These are phyloP conservation scores for Corrigiola litoralis DNA, from an alignment of 179 eudicot genomes.

Conservation along the genomic window DNA sequence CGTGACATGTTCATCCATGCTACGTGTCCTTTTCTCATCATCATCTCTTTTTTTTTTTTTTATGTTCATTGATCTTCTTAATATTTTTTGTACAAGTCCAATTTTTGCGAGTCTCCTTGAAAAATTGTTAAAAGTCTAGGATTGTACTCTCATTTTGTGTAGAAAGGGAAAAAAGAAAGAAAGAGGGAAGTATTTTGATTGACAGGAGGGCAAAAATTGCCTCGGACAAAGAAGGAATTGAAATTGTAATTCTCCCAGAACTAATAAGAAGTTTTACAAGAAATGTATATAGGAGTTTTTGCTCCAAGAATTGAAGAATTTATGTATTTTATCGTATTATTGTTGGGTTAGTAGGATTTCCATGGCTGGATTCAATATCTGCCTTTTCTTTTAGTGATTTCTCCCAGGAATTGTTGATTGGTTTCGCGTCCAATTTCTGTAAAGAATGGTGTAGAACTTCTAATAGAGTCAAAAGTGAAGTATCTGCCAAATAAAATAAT, in stretches of 20 bases:
- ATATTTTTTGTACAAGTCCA: not conserved
- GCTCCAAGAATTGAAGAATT: too few species aligned
- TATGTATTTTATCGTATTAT: too few species aligned
- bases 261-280: too few species aligned
- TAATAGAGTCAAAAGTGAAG: too few species aligned
- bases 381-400: too few species aligned
- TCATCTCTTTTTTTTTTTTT: not conserved
- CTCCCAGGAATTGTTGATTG: too few species aligned
- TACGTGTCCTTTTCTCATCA: not conserved
- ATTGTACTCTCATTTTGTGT: constrained; percentile 8
- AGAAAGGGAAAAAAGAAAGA: not conserved
- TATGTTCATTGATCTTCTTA: not conserved
- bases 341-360: too few species aligned
- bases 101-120: constrained; percentile 11
- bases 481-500: too few species aligned
- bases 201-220: constrained; percentile 14
- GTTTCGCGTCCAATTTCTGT: too few species aligned
- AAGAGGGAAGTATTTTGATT: not conserved
- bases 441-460: too few species aligned
- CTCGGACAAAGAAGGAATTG: not conserved
- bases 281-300: too few species aligned
- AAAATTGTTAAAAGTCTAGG: constrained; percentile 4
- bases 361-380: too few species aligned
- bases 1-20: constrained; percentile 17
- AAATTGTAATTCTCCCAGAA: constrained; percentile 6